Evolutionary conservation across 1,284 basidiomycete species (phyloP).

Genomic region (Macrocystidia cucumis): DNA sequence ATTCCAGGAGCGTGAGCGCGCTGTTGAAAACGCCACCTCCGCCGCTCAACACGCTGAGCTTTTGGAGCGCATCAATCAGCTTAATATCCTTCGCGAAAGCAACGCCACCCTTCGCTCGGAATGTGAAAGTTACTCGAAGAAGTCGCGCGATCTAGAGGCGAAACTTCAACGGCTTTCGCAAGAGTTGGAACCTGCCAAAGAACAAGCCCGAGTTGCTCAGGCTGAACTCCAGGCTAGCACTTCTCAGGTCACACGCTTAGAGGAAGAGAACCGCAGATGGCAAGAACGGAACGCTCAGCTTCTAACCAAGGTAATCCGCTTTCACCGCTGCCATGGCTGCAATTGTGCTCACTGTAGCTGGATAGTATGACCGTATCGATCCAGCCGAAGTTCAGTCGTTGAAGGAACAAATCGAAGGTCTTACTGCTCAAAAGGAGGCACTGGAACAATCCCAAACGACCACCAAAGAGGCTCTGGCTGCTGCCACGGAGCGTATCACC

Average conservation of each 20-base stretch:
- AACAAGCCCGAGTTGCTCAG: slow-evolving; percentile 57
- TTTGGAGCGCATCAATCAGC: slow-evolving; percentile 81
- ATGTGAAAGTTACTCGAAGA: slow-evolving; percentile 59
- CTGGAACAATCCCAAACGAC: no score
- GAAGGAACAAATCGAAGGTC: slow-evolving; percentile 60
- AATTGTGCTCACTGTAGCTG: slow-evolving; percentile 5
- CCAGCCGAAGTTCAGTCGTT: slow-evolving; percentile 81
- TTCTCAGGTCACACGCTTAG: slow-evolving; percentile 63
- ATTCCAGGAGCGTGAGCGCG: slow-evolving; percentile 69
- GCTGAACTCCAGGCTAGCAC: slow-evolving; percentile 73
- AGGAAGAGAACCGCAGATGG: slow-evolving; percentile 80
- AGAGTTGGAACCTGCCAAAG: slow-evolving; percentile 73
- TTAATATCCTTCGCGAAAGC: slow-evolving; percentile 84
- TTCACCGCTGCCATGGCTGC: background rate
- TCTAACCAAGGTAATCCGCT: slow-evolving; percentile 56
- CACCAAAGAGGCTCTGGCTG: no score
- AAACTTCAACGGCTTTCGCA: slow-evolving; percentile 51
- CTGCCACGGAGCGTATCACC: no score
- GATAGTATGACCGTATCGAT: slow-evolving; percentile 81
- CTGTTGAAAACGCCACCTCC: slow-evolving; percentile 59
- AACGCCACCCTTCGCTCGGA: slow-evolving; percentile 81
- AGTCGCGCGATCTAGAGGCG: slow-evolving; percentile 55
- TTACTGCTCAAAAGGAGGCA: slow-evolving; percentile 36
- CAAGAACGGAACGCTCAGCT: slow-evolving; percentile 79
- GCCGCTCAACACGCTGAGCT: slow-evolving; percentile 83